Evolutionary conservation across 768 basidiomycete species (phyloP), one percentile per base, ranked within the genome.

Genomic region (Rossbeevera mucosa): DNA sequence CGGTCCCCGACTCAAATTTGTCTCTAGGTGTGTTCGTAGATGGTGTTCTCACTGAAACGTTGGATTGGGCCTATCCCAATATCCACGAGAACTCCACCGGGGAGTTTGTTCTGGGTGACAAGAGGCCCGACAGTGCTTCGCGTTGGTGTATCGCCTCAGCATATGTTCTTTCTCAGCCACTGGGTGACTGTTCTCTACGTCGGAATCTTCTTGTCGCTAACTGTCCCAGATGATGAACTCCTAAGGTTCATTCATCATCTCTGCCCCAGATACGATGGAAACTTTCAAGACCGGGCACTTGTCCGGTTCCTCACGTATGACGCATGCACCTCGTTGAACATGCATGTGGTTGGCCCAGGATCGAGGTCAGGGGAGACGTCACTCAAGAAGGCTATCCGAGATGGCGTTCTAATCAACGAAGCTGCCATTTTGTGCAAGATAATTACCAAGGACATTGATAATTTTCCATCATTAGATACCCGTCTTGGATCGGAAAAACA

Each of bases 291-390:
- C 44, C 76, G 75, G 8, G 64, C 78, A 3, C 76, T 92, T 30
- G 73, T 82, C 57, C 83, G 80, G 42, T 91, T 91, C 64, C 71
- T 93, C 44, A 94, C 91, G 0, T 94, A 93, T 65, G 87, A 91
- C 58, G 87, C 88, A 0, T 81, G 86, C 5, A 90, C 91, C 0
- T 89, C 89, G 0, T 74, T 93, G 48, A 91, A 88, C 63, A 88
- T 93, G 75, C 82, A 83, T 58, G 71, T 94, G 16, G 74, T 76
- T 77, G 80, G 4, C 62, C 77, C 53, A 74, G 76, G 12, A 61
- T 80, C 46, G 57, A 64, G 11, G 60, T 79, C 53, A 44, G 75
- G 24, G 75, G 73, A 74, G 13, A 51, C 65, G 24, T 58, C 67
- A 3, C 60, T 80, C 22, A 67, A 70, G 43, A 69, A 69, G 41